These are phyloP conservation scores for Aspergillus bertholletiae DNA, from an alignment of 495 filamentous ascomycete genomes.

Conservation along the genomic window DNA sequence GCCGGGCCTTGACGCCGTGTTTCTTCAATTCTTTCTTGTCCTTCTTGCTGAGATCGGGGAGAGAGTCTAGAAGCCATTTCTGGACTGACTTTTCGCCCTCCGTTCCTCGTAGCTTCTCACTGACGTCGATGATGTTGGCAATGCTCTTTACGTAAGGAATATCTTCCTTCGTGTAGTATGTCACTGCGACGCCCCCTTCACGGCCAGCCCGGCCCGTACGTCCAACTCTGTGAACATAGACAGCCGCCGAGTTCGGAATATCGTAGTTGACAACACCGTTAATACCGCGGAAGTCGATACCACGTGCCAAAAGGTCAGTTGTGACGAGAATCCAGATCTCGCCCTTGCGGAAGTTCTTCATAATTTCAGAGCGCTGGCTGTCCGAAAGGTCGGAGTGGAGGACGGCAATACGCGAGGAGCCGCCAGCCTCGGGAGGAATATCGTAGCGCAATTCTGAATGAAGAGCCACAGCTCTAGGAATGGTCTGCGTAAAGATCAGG, in stretches of 20 bases:
- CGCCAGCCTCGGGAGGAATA: conserved; percentile 83
- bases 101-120: conserved; percentile 59
- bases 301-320: conserved; percentile 85
- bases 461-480: conserved; percentile 81
- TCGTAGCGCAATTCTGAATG: conserved; percentile 92
- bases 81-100: conserved; percentile 55
- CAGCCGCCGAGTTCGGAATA: conserved; percentile 79
- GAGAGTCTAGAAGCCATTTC: conserved; percentile 84
- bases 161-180: conserved; percentile 93
- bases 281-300: conserved; percentile 86
- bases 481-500: conserved; percentile 92
- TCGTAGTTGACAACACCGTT: conserved; percentile 97
- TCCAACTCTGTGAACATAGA: conserved; percentile 91
- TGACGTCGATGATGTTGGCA: conserved; percentile 83
- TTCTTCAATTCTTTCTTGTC: conserved; percentile 78
- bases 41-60: conserved; percentile 79
- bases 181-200: conserved; percentile 86
- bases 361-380: conserved; percentile 67
- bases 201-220: conserved; percentile 86
- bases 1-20: conserved; percentile 74
- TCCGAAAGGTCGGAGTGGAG: conserved; percentile 86
- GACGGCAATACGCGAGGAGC: conserved; percentile 80
- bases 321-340: conserved; percentile 97
- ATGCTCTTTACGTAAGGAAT: conserved; percentile 86
- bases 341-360: conserved; percentile 84